Base-by-base conservation (phyloP, 441 rosid species). In the Hura crepitans region DNA sequence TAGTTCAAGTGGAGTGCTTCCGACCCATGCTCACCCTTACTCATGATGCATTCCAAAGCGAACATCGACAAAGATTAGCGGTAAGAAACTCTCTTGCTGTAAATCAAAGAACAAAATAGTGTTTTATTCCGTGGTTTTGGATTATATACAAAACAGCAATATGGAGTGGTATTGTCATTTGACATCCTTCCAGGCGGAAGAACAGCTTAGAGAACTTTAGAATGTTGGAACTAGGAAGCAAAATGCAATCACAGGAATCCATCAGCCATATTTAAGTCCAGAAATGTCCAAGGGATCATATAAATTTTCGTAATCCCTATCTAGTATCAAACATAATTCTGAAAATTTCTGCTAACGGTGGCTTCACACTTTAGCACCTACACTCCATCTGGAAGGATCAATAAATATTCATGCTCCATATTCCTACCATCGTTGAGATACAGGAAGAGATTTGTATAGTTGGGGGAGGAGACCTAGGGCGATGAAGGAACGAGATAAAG, bases 401-500 rank as follows among this genome's bases (percentile, higher is more conserved):
- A 15, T 23, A 25, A 55, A 27, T 23, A 5, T 55, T 25, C 59
- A 2, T 25, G 17, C 59, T 6, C 31, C 33, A 55, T 23, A 33
- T 55, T 55, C 0, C 59, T 33, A 12, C 17, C 33, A 28, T 55
- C 33, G 25, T 10, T 12, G 18, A 23, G 17, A 23, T 3, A 0
- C 4, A 33, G 3, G 0, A 13, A n/a, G 65, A 35, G 28, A 35
- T 18, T 27, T 23, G 17, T 57, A 30, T 14, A 2, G 37, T 18
- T 3, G 17, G 15, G 63, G 63, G 62, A 57, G 42, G 12, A 31
- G 43, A 8, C 42, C 42, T 59, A 17, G 43, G 63, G 63, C 23
- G 5, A 59, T 30, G 18, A 55, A 55, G 33, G 59, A 55, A 55
- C 31, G 18, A 55, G 4, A 42, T 47, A 59, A 51, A 1, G 77